These are phyloP conservation scores for Pelagomonas calceolata DNA, from an alignment of 108 stramenopile genomes.

Conservation along the genomic window DNA sequence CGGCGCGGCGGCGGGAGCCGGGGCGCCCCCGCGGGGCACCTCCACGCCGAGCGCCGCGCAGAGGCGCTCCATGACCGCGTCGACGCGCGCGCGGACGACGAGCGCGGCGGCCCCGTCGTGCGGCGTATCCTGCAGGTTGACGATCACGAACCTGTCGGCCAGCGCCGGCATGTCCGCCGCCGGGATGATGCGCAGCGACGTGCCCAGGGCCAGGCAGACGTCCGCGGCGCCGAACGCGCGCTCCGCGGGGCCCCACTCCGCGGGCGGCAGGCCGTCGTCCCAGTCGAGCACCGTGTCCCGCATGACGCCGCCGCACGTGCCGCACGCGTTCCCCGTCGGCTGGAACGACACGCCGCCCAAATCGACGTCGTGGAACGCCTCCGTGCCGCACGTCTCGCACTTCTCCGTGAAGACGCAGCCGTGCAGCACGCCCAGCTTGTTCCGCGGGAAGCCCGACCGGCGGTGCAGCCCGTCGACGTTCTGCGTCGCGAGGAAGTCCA, in stretches of 20 bases:
- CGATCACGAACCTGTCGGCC: constrained; percentile 59
- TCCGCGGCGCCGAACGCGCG: constrained; percentile 55
- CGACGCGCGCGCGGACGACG: constrained; percentile 55
- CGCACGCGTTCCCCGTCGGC: constrained; percentile 59
- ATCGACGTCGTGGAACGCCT: constrained; percentile 62
- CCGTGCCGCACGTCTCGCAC: constrained; percentile 53
- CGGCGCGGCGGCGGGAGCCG: no score
- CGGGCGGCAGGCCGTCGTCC: constrained; percentile 63
- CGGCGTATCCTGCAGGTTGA: constrained; percentile 73
- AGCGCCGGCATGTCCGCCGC: constrained; percentile 55
- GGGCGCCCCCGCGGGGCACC: no score
- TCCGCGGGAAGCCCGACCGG: constrained; percentile 51
- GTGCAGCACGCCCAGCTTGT: constrained; percentile 55
- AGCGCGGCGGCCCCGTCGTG: constrained; percentile 58
- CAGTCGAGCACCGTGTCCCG: constrained; percentile 72
- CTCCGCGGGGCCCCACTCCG: constrained; percentile 48
- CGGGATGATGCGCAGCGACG: constrained; percentile 71
- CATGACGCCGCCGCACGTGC: constrained; percentile 34
- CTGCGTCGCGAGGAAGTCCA: constrained; percentile 55
- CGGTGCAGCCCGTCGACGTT: constrained; percentile 80
- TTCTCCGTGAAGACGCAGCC: constrained; percentile 78
- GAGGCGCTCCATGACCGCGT: constrained; percentile 61
- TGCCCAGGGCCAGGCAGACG: constrained; percentile 63
- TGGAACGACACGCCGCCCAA: constrained; percentile 64
- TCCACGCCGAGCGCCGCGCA: constrained; percentile 26